phyloP scores from a whole-genome alignment of 2,329 filamentous ascomycete genomes.

The Cytospora piceicola region DNA sequence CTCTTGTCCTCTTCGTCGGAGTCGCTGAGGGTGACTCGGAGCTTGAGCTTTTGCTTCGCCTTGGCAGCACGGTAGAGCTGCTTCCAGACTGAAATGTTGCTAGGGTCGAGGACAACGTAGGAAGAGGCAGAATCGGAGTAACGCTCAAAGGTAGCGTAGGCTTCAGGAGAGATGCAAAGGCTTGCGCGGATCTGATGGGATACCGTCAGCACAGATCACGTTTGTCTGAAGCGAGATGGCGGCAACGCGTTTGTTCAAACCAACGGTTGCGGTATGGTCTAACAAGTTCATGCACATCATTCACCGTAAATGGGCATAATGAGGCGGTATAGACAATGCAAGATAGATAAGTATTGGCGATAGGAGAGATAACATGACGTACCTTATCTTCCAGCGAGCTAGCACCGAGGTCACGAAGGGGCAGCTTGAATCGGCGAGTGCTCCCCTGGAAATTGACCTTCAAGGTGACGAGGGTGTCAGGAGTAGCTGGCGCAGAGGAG shows the following conservation, averaged over 20 bases:
- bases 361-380: conserved; percentile 46
- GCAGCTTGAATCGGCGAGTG: conserved; percentile 85
- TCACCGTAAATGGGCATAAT: conserved; percentile 9
- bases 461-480: conserved; percentile 79
- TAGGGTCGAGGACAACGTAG: conserved; percentile 78
- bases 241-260: not conserved
- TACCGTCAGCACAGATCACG: conserved; percentile 7
- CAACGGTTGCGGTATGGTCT: not conserved
- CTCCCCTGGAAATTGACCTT: conserved; percentile 80
- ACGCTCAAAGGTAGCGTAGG: conserved; percentile 76
- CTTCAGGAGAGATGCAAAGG: conserved; percentile 66
- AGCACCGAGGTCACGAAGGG: conserved; percentile 80
- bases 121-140: conserved; percentile 90
- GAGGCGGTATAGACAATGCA: conserved; percentile 19
- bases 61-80: conserved; percentile 96
- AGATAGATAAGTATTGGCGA: conserved; percentile 8
- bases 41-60: conserved; percentile 95
- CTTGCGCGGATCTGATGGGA: conserved; percentile 66
- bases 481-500: conserved; percentile 42
- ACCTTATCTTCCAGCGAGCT: conserved; percentile 81
- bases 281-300: not conserved
- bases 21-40: conserved; percentile 66
- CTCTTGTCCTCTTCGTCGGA: conserved; percentile 40
- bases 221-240: not conserved
- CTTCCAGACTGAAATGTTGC: conserved; percentile 86